Conservation (phyloP, 2,329 filamentous ascomycete species). For the Bretziella fagacearum region DNA sequence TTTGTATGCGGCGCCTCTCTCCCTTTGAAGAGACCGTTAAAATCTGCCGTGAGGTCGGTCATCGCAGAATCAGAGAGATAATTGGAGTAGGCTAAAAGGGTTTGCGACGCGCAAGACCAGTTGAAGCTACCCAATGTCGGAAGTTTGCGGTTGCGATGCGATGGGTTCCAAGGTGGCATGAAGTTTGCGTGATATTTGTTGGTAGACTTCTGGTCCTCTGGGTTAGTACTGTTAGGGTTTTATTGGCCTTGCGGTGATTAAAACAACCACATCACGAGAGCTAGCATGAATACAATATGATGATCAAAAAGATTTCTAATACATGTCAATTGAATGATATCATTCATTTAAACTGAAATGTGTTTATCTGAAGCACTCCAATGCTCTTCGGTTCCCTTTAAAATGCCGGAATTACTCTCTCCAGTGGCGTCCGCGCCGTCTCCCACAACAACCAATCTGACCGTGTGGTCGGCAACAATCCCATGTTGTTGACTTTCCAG, state of each 20-base stretch:
- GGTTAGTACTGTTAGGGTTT: too few relatives aligned
- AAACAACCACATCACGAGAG: too few relatives aligned
- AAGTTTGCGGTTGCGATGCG: neutral
- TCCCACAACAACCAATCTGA: constrained; percentile 99
- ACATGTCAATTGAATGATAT: neutral
- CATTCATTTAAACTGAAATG: neutral
- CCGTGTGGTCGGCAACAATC: constrained; percentile 83
- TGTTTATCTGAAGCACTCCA: neutral
- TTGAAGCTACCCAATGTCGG: too few relatives aligned
- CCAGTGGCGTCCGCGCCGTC: constrained; percentile 48
- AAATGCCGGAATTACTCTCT: constrained; percentile 47
- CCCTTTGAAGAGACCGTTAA: constrained; percentile 50
- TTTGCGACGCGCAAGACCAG: too few relatives aligned
- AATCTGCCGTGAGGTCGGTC: constrained; percentile 48
- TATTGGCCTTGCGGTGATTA: too few relatives aligned
- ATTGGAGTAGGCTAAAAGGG: too few relatives aligned
- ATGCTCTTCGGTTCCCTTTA: neutral
- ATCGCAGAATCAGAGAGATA: too few relatives aligned
- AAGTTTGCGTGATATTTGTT: too few relatives aligned
- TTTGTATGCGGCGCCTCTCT: constrained; percentile 36
- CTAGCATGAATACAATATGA: too few relatives aligned
- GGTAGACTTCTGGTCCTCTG: too few relatives aligned
- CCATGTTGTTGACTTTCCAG: constrained; percentile 97
- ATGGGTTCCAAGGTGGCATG: too few relatives aligned
- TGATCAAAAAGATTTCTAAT: too few relatives aligned